Conservation (phyloP, 2,329 filamentous ascomycete species). For the Hyphodiscus sp. region DNA sequence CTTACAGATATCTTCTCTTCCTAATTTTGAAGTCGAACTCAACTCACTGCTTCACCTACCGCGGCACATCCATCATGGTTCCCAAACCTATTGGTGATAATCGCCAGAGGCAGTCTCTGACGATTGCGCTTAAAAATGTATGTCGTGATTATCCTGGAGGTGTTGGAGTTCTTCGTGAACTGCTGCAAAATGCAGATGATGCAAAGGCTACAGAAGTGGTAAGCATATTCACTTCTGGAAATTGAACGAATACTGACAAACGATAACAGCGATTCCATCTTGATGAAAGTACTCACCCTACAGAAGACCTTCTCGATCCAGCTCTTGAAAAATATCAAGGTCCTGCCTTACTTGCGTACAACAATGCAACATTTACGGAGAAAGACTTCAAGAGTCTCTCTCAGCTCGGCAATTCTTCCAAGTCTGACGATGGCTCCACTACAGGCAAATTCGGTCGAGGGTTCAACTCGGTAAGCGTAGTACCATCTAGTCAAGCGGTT, state of each 20-base stretch:
- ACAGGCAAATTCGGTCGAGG: constrained; percentile 33
- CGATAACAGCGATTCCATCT: constrained; percentile 21
- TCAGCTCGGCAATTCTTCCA: constrained; percentile 28
- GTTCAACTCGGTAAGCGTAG: constrained; percentile 29
- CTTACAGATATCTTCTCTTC: no score
- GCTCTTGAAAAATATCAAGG: constrained; percentile 29
- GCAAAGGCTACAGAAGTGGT: constrained; percentile 77
- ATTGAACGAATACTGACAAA: not conserved
- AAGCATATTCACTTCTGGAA: constrained; percentile 4
- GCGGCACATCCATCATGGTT: constrained; percentile 9
- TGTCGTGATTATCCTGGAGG: constrained; percentile 60
- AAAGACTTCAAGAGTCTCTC: constrained; percentile 29
- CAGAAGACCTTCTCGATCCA: constrained; percentile 21
- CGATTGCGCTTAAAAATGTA: constrained; percentile 27
- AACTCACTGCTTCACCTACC: not conserved
- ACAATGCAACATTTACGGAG: constrained; percentile 28
- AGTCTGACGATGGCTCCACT: constrained; percentile 25
- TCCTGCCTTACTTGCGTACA: constrained; percentile 30
- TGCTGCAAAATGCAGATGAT: constrained; percentile 96
- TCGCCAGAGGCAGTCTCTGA: constrained; percentile 24
- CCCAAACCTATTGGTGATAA: constrained; percentile 12
- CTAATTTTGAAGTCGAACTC: no score
- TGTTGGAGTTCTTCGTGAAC: constrained; percentile 78
- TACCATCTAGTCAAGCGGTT: not conserved
- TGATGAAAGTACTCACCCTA: constrained; percentile 25